phyloP scores from a whole-genome alignment of 768 basidiomycete genomes.

The Auriscalpium orientale region DNA sequence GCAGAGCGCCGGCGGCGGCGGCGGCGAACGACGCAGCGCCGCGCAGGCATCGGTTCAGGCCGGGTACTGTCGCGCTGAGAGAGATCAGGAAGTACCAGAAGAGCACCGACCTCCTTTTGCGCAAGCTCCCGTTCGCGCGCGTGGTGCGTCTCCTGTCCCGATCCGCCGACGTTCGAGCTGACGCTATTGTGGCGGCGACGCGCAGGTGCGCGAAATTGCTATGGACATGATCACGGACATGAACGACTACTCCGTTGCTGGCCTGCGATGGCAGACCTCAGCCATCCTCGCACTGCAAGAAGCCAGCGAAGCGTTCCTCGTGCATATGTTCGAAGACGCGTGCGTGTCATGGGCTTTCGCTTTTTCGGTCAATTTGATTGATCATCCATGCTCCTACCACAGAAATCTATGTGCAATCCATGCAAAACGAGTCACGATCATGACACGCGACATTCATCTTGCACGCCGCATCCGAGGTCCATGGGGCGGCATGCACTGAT shows the following conservation, averaged over 20 bases:
- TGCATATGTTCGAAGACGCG: constrained; percentile 98
- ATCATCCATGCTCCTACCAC: constrained; percentile 1
- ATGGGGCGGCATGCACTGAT: constrained; percentile 54
- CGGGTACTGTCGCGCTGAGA: constrained; percentile 82
- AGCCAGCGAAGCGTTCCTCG: constrained; percentile 90
- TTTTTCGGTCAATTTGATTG: neutral
- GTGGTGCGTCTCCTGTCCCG: constrained; percentile 47
- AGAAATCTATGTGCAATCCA: constrained; percentile 97
- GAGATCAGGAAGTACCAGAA: constrained; percentile 96
- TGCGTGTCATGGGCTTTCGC: constrained; percentile 39
- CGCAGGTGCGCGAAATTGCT: constrained; percentile 91
- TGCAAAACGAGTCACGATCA: constrained; percentile 95
- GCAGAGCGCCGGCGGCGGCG: constrained; percentile 13
- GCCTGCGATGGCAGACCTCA: constrained; percentile 90
- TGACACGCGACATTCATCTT: constrained; percentile 95
- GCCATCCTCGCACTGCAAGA: constrained; percentile 93
- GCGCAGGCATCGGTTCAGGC: constrained; percentile 58
- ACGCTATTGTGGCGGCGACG: neutral
- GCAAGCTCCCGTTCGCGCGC: constrained; percentile 87
- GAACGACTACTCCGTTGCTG: constrained; percentile 49
- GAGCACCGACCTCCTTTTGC: constrained; percentile 80
- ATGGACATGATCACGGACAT: constrained; percentile 80
- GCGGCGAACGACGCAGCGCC: constrained; percentile 27
- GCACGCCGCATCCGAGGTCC: constrained; percentile 91
- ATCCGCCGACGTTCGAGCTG: neutral